Percentiles rank a stretch among this genome's conserved stretches.
phyloP scores from a whole-genome alignment of 805 yeast genomes.

The Nakazawaea peltata region DNA sequence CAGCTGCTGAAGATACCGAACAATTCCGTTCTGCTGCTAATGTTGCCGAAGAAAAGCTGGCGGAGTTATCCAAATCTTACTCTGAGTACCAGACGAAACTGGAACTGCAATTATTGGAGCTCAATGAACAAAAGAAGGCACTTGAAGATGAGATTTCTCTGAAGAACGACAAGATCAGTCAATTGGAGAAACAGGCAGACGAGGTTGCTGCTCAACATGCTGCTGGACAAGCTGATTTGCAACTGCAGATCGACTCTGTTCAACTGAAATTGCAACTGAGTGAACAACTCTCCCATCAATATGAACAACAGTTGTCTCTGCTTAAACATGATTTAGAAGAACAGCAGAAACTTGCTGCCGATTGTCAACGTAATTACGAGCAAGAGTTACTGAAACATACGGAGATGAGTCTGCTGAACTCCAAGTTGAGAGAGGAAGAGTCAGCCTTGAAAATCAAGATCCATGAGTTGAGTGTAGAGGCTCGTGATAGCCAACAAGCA shows the following conservation, averaged over 20 bases:
- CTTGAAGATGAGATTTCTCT: slow-evolving; percentile 8
- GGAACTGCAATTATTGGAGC: slow-evolving; percentile 3
- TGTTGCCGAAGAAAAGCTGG: slow-evolving; percentile 60
- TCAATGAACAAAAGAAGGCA: slow-evolving; percentile 10
- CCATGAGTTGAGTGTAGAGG: slow-evolving; percentile 28
- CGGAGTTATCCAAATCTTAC: slow-evolving; percentile 44
- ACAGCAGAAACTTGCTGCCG: slow-evolving; percentile 39
- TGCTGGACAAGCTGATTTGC: not conserved
- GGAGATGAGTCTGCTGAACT: slow-evolving; percentile 30
- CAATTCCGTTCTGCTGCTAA: slow-evolving; percentile 56
- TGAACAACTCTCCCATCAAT: slow-evolving; percentile 19
- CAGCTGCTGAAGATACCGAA: slow-evolving; percentile 49
- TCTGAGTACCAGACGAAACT: slow-evolving; percentile 31
- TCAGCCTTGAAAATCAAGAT: slow-evolving; percentile 17
- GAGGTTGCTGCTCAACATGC: slow-evolving; percentile 14
- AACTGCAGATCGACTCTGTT: slow-evolving; percentile 12
- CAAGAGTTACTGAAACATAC: slow-evolving; percentile 48
- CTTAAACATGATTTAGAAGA: slow-evolving; percentile 28
- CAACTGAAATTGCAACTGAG: slow-evolving; percentile 16
- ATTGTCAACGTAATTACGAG: slow-evolving; percentile 47
- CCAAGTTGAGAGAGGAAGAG: slow-evolving; percentile 15
- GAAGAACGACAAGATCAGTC: slow-evolving; percentile 13
- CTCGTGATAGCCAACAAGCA: slow-evolving; percentile 23
- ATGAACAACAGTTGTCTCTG: slow-evolving; percentile 21
- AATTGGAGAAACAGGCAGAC: slow-evolving; percentile 16